Base-by-base conservation (phyloP, 495 filamentous ascomycete genomes). In the Aspergillus coremiiformis region DNA sequence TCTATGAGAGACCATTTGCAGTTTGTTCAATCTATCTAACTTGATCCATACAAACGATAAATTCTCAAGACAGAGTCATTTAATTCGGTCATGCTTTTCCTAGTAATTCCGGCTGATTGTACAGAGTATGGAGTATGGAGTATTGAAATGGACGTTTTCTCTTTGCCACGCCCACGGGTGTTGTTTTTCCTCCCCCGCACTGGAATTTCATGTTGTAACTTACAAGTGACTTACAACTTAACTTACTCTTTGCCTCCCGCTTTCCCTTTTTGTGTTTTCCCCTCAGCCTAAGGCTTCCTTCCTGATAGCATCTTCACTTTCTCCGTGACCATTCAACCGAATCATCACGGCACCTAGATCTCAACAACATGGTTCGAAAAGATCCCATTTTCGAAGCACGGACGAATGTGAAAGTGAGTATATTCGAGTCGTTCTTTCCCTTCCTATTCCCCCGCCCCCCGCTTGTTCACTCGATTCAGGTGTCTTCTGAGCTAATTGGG, bases 351-450 rank as follows among this genome's bases (percentile, higher is more conserved):
- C 32, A 14, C 12, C 32, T 35, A n/a, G 19, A 2, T 32, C 14
- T 11, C 26, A 23, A 39, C 65, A 71, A 51, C 27, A 76, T 76
- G 73, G 70, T 72, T 57, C 68, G 71, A 49, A 70, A 67, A 54
- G 73, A 76, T 60, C 73, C 73, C 30, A 74, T 76, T 24, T 76
- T 76, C 55, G 73, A 76, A 60, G 73, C 73, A 27, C 73, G 73
- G 52, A 76, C 73, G 27, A 76, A 76, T 73, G 73, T 76, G 29
- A 74, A 76, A 53, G 73, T 76, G 46, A 55, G 55, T 51, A 7
- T 5, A 5, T 41, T 35, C 14, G 2, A 15, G 37, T 56, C 12
- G 14, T 22, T 44, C 11, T 30, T 26, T 33, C 21, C 29, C n/a
- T 47, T 8, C 8, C 24, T 27, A 4, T 27, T 27, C 4, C 8